Percentiles rank a stretch among this genome's conserved stretches.
These are phyloP conservation scores for Populus hybrid DNA, from an alignment of 441 rosid genomes.

Conservation along the genomic window DNA sequence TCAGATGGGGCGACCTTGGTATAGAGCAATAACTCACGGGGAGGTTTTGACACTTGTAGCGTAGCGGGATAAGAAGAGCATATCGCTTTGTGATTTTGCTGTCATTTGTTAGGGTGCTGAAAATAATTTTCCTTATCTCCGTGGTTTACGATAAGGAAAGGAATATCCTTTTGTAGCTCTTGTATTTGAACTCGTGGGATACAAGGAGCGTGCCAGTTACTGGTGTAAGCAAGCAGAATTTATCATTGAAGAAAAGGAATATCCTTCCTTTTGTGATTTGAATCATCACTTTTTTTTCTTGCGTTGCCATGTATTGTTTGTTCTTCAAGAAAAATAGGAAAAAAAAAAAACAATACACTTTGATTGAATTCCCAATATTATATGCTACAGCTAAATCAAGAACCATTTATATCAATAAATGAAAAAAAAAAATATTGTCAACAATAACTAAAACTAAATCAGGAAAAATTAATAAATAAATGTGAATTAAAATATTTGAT, in stretches of 20 bases:
- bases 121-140: background rate
- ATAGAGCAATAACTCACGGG: slow-evolving; percentile 16
- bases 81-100: background rate
- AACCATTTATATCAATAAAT: too few species aligned
- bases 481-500: too few species aligned
- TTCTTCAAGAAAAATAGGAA: too few species aligned
- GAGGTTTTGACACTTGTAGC: background rate
- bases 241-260: background rate
- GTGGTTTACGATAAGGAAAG: background rate
- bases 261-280: too few species aligned
- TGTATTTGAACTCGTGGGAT: too few species aligned
- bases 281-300: background rate
- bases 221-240: background rate
- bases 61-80: slow-evolving; percentile 3
- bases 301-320: background rate
- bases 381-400: too few species aligned
- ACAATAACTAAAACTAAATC: too few species aligned
- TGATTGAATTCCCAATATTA: too few species aligned
- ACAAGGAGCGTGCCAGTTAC: background rate
- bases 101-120: background rate
- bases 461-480: too few species aligned
- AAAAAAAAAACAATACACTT: too few species aligned
- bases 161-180: background rate
- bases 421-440: too few species aligned
- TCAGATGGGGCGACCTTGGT: slow-evolving; percentile 84